Evolutionary conservation across 306 rosid genomes (phyloP), one percentile per base, ranked within the genome.

Genomic region (Dalbergia cochinchinensis): DNA sequence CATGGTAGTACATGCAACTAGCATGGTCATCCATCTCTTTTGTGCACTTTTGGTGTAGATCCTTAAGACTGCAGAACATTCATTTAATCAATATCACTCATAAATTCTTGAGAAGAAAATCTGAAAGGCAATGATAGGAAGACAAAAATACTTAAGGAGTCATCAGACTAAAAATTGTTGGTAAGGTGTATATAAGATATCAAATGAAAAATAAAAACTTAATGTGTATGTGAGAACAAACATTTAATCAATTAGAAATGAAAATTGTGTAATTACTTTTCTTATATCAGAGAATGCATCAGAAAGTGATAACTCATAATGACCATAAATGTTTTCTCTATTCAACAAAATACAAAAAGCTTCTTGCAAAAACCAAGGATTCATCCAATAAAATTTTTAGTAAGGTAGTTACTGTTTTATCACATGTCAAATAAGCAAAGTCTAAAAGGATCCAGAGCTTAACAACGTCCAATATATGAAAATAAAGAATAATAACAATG

Each of bases 1-100:
- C 93, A 59, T 89, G 84, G 87, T 93, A 92, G 85, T 95, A 95
- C 97, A 95, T 86, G 93, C 99, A 95, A 42, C 99, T 97, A 1
- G 87, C 98, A 22, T 90, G 93, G 0, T 65, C 90, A 71, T 93
- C 94, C 99, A 96, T 93, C 92, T 96, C 98, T 55, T 87, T 93
- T 0, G 99, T 93, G 91, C 99, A 96, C 79, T 83, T 89, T 60
- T 87, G 97, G 78, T 90, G 99, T 58, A 93, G 86, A 90, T 96
- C 99, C 90, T 73, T 93, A 80, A 96, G 85, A 97, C 67, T 55
- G 94, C 87, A 85, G 11, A 47, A 69, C 13, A 86, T 54, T 7
- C 55, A 70, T 54, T 47, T 50, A 12, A 45, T 57, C 37, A 65
- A 42, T 81, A 50, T 51, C 74, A 63, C 55, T 76, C 14, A 80